phyloP scores from a whole-genome alignment of 2,329 filamentous ascomycete species.

The Emericellopsis cladophorae region DNA sequence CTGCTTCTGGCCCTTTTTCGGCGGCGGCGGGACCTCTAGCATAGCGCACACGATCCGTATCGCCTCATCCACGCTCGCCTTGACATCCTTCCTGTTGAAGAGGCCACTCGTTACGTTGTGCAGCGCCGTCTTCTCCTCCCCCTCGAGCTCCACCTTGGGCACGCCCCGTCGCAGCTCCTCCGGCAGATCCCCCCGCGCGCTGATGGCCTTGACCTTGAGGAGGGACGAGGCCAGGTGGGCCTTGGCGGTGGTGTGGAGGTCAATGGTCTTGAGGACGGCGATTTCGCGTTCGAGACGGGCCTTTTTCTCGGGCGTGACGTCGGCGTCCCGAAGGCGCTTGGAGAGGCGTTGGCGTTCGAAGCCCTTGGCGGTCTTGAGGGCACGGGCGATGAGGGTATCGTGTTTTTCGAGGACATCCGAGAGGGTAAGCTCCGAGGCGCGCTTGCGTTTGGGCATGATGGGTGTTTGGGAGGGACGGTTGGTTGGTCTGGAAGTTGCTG shows the following conservation, averaged over 20 bases:
- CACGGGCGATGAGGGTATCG: constrained; percentile 48
- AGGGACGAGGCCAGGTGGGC: constrained; percentile 42
- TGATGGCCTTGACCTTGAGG: constrained; percentile 38
- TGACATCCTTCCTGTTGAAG: constrained; percentile 38
- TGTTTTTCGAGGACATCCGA: constrained; percentile 38
- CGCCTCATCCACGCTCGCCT: constrained; percentile 33
- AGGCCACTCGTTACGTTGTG: constrained; percentile 49
- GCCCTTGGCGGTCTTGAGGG: constrained; percentile 60
- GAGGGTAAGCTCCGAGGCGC: constrained; percentile 28
- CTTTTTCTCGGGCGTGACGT: constrained; percentile 32
- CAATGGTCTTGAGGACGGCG: constrained; percentile 43
- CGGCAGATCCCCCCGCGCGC: constrained; percentile 36
- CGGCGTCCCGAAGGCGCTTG: constrained; percentile 39
- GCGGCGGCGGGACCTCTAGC: constrained; percentile 30
- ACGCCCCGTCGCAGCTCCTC: constrained; percentile 31
- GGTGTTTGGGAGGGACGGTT: background rate
- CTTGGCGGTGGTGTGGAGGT: constrained; percentile 43
- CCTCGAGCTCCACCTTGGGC: constrained; percentile 35
- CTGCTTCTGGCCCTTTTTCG: constrained; percentile 20
- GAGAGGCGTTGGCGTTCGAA: constrained; percentile 69
- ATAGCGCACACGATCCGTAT: constrained; percentile 33
- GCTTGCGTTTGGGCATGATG: constrained; percentile 47
- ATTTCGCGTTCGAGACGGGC: constrained; percentile 50
- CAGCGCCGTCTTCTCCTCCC: constrained; percentile 35
- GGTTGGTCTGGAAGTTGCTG: background rate